Base-by-base conservation (phyloP, 495 filamentous ascomycete genomes). In the Aspergillus homomorphus region DNA sequence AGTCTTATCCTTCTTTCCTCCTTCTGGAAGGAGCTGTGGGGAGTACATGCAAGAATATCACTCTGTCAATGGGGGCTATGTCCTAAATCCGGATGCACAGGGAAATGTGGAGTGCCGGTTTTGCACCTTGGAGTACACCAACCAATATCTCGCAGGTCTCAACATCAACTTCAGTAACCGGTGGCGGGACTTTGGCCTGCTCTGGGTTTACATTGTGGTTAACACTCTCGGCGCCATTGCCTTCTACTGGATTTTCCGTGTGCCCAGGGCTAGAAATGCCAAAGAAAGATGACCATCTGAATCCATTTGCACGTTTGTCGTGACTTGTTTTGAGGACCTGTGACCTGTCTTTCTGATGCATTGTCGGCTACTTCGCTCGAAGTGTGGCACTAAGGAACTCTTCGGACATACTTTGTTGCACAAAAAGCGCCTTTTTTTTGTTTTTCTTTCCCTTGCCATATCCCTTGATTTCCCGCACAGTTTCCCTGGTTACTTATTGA, bases 181-280 rank as follows among this genome's bases (percentile, higher is more conserved):
- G 16, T 73, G 70, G 70, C 54, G 70, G 14, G 56, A 65, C 2
- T 86, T 87, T 62, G 85, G 85, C 0, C 66, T 83, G 53, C 58
- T 81, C 55, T 79, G 75, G 71, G 81, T 73, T 4, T 91, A 82
- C 64, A 79, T 89, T 60, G 64, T 78, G 33, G 85, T 90, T 73
- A 91, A 92, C 69, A 73, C 89, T 63, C 60, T 67, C 18, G 83
- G 63, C 20, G 88, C 87, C 0, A 68, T 90, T 20, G 69, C 73
- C 41, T 66, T 92, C 26, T 92, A 91, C 76, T 91, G 83, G 83
- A 67, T 87, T 44, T 79, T 80, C 18, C 72, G 88, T n/a, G 85
- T 92, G 46, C 85, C 86, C 10, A 89, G 87, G 80, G 58, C 56
- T 24, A 65, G 62, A 51, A 58, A 51, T 26, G 38, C 10, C 15